Evolutionary conservation across 2,329 filamentous ascomycete genomes (phyloP).

Genomic region (Colletotrichum endophyticum): DNA sequence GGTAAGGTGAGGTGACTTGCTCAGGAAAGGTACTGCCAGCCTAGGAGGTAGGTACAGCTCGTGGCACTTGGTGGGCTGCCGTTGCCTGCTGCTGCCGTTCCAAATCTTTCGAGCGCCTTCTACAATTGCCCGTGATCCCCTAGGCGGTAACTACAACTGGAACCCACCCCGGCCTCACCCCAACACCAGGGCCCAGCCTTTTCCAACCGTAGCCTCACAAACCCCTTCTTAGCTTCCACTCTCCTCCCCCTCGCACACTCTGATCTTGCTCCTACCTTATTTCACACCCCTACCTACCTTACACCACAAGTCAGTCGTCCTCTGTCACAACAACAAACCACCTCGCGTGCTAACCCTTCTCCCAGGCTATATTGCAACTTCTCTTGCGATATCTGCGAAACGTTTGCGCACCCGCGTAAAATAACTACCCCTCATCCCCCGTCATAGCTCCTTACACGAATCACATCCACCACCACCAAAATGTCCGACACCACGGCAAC

Average conservation of each 20-base stretch:
- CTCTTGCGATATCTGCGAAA: conserved; percentile 4
- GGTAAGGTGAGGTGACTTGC: neutral
- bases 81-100: neutral
- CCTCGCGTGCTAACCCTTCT: neutral
- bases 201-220: conserved; percentile 19
- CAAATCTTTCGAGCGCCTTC: conserved; percentile 22
- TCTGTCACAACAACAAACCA: neutral
- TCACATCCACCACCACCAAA: conserved; percentile 16
- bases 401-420: conserved; percentile 12
- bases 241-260: neutral
- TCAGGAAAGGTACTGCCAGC: neutral
- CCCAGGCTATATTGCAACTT: neutral
- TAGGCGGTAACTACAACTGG: conserved; percentile 10
- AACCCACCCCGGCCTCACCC: conserved; percentile 17
- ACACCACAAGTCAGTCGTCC: neutral
- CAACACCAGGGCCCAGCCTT: conserved; percentile 12
- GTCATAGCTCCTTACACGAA: conserved; percentile 19
- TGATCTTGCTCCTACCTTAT: neutral
- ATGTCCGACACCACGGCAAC: conserved; percentile 33
- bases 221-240: conserved; percentile 1
- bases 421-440: conserved; percentile 18
- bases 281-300: neutral
- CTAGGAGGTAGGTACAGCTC: neutral
- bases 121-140: conserved; percentile 21
- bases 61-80: conserved; percentile 6